Percentiles rank a stretch among this genome's conserved stretches.
phyloP scores from a whole-genome alignment of 768 basidiomycete genomes.

The Tulasnella calospora region DNA sequence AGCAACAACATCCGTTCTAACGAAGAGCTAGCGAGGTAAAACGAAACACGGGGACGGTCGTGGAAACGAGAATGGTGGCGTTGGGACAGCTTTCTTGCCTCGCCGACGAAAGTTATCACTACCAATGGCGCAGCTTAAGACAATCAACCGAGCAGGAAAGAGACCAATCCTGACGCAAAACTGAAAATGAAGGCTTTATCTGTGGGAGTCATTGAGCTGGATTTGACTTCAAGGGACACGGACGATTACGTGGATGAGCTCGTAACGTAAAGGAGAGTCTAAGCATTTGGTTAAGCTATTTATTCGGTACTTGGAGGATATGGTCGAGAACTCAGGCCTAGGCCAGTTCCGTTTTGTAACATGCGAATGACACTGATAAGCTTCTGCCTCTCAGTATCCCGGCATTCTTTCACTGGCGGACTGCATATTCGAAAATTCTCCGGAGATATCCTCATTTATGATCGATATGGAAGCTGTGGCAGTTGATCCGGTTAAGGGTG shows the following conservation, averaged over 20 bases:
- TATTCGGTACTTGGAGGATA: constrained; percentile 85
- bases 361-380: not conserved
- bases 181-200: not conserved
- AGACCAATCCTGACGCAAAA: too few relatives aligned
- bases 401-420: constrained; percentile 62
- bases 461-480: constrained; percentile 87
- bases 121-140: too few relatives aligned
- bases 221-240: not conserved
- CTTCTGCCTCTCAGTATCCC: constrained; percentile 56
- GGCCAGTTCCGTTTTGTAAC: constrained; percentile 10
- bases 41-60: too few relatives aligned
- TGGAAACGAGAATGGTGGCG: too few relatives aligned
- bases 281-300: constrained; percentile 58
- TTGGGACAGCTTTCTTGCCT: too few relatives aligned
- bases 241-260: not conserved
- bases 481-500: constrained; percentile 58
- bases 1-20: too few relatives aligned
- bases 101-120: too few relatives aligned
- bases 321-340: constrained; percentile 81
- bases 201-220: not conserved
- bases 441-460: constrained; percentile 58
- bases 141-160: too few relatives aligned
- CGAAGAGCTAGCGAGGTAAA: too few relatives aligned
- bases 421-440: constrained; percentile 44
- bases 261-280: constrained; percentile 34